A percentile compares a stretch with the other conserved stretches of the same genome.
Evolutionary conservation across 768 basidiomycete genomes (phyloP).

Genomic region (Tylopilus vinaceipallidus): DNA sequence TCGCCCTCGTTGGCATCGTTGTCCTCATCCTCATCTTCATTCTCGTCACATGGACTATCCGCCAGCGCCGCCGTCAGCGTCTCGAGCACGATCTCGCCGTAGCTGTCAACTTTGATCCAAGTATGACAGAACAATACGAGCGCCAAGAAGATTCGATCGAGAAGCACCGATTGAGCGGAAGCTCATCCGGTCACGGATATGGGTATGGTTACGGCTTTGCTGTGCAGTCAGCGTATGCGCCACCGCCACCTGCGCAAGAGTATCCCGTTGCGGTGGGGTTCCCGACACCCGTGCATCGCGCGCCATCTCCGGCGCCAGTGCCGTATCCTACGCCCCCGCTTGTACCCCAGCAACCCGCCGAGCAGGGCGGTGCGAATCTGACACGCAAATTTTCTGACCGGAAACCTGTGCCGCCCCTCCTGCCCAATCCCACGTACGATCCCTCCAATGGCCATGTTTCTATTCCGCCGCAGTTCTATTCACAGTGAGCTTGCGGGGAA

Average conservation of each 20-base stretch:
- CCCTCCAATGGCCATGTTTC: slow-evolving; percentile 23
- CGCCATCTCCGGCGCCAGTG: slow-evolving; percentile 4
- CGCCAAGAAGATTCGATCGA: slow-evolving; percentile 16
- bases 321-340: slow-evolving; percentile 15
- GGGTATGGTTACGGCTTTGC: slow-evolving; percentile 20
- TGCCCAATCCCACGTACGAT: slow-evolving; percentile 20
- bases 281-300: slow-evolving; percentile 7
- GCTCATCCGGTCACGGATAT: slow-evolving; percentile 27
- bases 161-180: slow-evolving; percentile 23
- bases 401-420: slow-evolving; percentile 32
- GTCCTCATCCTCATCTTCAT: slow-evolving; percentile 46
- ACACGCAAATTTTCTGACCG: slow-evolving; percentile 35
- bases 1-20: slow-evolving; percentile 49
- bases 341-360: slow-evolving; percentile 8
- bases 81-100: slow-evolving; percentile 36
- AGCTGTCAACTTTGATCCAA: slow-evolving; percentile 54
- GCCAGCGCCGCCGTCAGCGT: slow-evolving; percentile 44
- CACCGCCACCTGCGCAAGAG: slow-evolving; percentile 10
- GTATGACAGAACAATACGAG: slow-evolving; percentile 27
- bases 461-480: slow-evolving; percentile 21
- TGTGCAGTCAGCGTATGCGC: slow-evolving; percentile 18
- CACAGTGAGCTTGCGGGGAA: neutral
- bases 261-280: slow-evolving; percentile 19
- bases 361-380: slow-evolving; percentile 30
- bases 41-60: slow-evolving; percentile 45